A percentile compares a stretch with the other conserved stretches of the same genome.
Conservation (phyloP, 2,329 filamentous ascomycete genomes). For the Aplosporella prunicola region DNA sequence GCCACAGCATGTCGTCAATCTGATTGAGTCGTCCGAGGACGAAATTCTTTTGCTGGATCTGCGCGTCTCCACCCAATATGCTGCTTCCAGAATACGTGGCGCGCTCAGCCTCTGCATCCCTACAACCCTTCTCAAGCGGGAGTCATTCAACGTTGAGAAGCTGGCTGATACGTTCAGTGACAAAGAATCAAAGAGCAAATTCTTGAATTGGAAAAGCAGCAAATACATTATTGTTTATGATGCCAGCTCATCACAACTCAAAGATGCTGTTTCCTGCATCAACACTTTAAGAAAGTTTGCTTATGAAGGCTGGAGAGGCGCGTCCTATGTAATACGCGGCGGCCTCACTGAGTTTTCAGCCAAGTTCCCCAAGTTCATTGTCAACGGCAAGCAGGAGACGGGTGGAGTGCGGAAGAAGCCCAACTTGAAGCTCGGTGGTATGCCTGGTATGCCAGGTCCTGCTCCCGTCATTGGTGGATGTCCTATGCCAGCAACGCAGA, state of each 20-base stretch:
- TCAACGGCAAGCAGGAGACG: too few relatives aligned
- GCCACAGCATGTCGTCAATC: slow-evolving; percentile 39
- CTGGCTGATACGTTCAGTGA: slow-evolving; percentile 77
- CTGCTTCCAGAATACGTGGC: slow-evolving; percentile 62
- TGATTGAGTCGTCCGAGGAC: slow-evolving; percentile 38
- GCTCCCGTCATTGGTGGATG: slow-evolving; percentile 85
- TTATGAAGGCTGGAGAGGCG: slow-evolving; percentile 69
- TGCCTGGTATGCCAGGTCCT: slow-evolving; percentile 46
- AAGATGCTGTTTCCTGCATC: slow-evolving; percentile 69
- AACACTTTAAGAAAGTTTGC: slow-evolving; percentile 93
- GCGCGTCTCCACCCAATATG: slow-evolving; percentile 75
- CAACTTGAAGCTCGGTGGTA: slow-evolving; percentile 36
- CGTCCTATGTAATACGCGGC: slow-evolving; percentile 65
- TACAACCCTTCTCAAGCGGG: slow-evolving; percentile 82
- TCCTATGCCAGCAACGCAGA: slow-evolving; percentile 60
- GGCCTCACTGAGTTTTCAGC: slow-evolving; percentile 69
- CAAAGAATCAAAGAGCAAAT: slow-evolving; percentile 58
- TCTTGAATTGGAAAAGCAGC: slow-evolving; percentile 65
- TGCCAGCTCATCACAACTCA: slow-evolving; percentile 61
- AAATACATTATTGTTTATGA: slow-evolving; percentile 84
- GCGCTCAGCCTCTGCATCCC: slow-evolving; percentile 91
- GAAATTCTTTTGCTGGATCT: slow-evolving; percentile 70
- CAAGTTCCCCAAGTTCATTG: slow-evolving; percentile 46
- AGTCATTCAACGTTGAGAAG: slow-evolving; percentile 82
- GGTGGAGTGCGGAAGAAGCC: slow-evolving; percentile 2